phyloP scores from a whole-genome alignment of 805 yeast species.

The Middelhovenomyces tepae region DNA sequence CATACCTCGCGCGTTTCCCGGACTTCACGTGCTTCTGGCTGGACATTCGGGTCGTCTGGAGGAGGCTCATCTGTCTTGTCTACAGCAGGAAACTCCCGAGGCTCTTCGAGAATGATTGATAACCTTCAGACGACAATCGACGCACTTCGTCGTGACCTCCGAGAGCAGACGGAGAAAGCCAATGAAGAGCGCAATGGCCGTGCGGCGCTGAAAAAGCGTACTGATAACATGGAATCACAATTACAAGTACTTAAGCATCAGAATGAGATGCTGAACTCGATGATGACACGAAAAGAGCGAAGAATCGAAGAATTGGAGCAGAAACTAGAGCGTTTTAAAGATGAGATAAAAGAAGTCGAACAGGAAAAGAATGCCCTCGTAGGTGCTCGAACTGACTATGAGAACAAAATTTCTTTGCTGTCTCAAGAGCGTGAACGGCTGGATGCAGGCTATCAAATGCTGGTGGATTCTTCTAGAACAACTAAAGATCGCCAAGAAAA shows the following conservation, averaged over 20 bases:
- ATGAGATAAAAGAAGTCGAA: constrained; percentile 39
- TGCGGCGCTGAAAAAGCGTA: constrained; percentile 29
- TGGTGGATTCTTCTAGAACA: constrained; percentile 44
- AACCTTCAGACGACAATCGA: constrained; percentile 42
- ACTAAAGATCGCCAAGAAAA: constrained; percentile 53
- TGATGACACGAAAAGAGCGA: constrained; percentile 62
- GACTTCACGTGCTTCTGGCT: too few species aligned
- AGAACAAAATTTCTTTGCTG: not conserved
- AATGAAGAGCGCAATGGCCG: constrained; percentile 46
- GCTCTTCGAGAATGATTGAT: constrained; percentile 27
- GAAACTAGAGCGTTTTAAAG: constrained; percentile 33
- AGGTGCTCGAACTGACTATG: not conserved
- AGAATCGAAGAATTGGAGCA: constrained; percentile 58
- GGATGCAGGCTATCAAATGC: constrained; percentile 42
- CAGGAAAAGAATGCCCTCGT: constrained; percentile 27
- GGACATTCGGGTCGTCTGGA: too few species aligned
- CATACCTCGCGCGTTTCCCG: too few species aligned
- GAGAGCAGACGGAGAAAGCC: constrained; percentile 30
- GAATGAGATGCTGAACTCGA: constrained; percentile 61
- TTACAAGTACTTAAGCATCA: constrained; percentile 53
- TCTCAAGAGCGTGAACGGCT: constrained; percentile 29
- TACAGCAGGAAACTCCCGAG: constrained; percentile 1
- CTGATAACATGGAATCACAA: constrained; percentile 15
- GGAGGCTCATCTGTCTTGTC: too few species aligned
- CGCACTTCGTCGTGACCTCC: constrained; percentile 42